Evolutionary conservation across 2,329 filamentous ascomycete genomes (phyloP).

Genomic region (Diaporthe eres): DNA sequence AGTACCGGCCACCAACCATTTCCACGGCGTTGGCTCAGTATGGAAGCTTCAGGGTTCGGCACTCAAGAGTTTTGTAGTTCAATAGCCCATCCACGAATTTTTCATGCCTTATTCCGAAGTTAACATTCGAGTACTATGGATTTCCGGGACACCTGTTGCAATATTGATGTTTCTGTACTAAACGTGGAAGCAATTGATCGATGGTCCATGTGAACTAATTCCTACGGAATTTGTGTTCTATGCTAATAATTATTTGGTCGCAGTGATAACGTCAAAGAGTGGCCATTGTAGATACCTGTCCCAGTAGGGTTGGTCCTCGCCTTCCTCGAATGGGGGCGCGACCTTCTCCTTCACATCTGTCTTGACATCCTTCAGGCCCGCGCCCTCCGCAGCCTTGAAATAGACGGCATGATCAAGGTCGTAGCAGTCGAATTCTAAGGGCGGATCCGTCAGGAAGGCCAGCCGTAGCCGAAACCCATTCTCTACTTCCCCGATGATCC

Average conservation of each 20-base stretch:
- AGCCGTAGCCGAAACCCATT: not conserved
- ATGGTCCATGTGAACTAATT: too few species aligned
- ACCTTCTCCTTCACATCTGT: slow-evolving; percentile 11
- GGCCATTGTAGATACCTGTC: slow-evolving; percentile 3
- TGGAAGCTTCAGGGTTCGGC: too few species aligned
- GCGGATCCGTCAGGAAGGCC: not conserved
- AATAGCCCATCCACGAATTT: not conserved
- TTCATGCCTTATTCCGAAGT: not conserved
- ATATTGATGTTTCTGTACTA: not conserved
- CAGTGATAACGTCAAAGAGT: not conserved
- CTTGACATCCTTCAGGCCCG: not conserved
- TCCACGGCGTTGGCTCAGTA: not conserved
- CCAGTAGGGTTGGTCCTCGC: slow-evolving; percentile 5
- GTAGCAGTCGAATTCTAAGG: not conserved
- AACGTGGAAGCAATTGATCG: not conserved
- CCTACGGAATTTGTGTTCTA: not conserved
- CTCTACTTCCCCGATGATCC: not conserved
- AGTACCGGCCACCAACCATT: not conserved
- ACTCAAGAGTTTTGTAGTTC: too few species aligned
- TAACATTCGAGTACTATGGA: not conserved
- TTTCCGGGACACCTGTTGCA: not conserved
- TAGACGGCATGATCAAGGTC: not conserved
- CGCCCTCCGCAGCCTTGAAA: not conserved
- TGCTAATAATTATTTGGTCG: not conserved
- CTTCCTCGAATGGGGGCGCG: not conserved